These are phyloP conservation scores for Nicotiana sylvestris DNA, from an alignment of 257 asterid species.

Conservation along the genomic window DNA sequence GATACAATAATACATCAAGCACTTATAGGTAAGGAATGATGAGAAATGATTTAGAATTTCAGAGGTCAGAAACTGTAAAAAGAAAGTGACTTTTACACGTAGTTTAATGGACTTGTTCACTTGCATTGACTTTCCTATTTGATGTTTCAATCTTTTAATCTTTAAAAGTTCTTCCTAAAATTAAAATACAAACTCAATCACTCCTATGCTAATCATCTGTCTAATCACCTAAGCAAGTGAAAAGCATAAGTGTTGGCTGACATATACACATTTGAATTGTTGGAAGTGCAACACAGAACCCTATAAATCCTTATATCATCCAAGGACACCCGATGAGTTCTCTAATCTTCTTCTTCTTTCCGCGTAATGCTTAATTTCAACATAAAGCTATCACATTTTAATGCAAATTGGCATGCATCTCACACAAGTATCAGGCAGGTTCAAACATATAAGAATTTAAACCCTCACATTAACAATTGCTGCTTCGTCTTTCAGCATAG, in stretches of 20 bases:
- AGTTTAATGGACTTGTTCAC: neutral
- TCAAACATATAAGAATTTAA: neutral
- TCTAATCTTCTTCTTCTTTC: neutral
- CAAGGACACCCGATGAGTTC: neutral
- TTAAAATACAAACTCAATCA: neutral
- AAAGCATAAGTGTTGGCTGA: neutral
- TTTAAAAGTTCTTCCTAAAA: neutral
- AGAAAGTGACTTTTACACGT: neutral
- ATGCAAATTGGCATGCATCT: neutral
- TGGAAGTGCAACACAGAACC: neutral
- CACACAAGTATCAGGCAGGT: neutral
- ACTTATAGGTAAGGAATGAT: neutral
- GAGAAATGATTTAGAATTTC: neutral
- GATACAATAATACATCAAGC: neutral
- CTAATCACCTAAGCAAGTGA: neutral
- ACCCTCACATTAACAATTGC: neutral
- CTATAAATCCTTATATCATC: neutral
- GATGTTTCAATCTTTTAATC: neutral
- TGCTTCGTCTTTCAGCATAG: neutral
- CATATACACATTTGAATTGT: neutral
- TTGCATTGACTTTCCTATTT: slow-evolving; percentile 7
- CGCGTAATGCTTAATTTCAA: neutral
- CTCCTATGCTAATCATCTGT: neutral
- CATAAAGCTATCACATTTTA: neutral
- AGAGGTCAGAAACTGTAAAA: neutral